Conservation (phyloP, 2,329 filamentous ascomycete species). For the Apiospora rasikravindrae region DNA sequence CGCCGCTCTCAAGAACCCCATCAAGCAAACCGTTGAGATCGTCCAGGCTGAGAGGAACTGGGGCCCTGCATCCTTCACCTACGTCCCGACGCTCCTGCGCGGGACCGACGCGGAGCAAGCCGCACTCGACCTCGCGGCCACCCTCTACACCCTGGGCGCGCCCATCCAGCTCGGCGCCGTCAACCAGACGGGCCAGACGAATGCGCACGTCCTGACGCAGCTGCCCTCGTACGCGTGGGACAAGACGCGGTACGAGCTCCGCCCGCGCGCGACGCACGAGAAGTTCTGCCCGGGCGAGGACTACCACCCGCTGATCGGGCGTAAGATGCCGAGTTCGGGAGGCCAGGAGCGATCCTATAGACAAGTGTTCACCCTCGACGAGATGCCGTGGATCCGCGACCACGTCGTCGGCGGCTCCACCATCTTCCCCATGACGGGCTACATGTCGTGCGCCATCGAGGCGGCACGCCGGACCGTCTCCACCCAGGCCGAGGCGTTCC, state of each 20-base stretch:
- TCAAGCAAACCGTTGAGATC: background rate
- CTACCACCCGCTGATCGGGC: background rate
- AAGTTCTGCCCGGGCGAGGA: slow-evolving; percentile 17
- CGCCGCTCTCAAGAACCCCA: background rate
- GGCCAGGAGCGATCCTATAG: slow-evolving; percentile 9
- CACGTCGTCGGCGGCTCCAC: slow-evolving; percentile 36
- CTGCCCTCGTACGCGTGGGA: background rate
- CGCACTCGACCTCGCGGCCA: slow-evolving; percentile 34
- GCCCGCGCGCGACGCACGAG: slow-evolving; percentile 1
- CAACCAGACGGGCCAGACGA: background rate
- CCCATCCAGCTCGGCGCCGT: slow-evolving; percentile 31
- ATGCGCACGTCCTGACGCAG: background rate
- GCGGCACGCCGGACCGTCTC: slow-evolving; percentile 20
- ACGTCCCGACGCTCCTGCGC: slow-evolving; percentile 25
- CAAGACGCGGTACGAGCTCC: background rate
- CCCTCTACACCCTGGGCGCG: slow-evolving; percentile 35
- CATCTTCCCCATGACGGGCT: slow-evolving; percentile 27
- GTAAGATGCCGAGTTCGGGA: background rate
- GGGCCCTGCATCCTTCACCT: slow-evolving; percentile 23
- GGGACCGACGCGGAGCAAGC: slow-evolving; percentile 19
- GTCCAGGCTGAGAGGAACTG: background rate
- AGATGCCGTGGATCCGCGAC: slow-evolving; percentile 22
- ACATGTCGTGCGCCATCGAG: slow-evolving; percentile 25
- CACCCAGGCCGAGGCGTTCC: slow-evolving; percentile 9
- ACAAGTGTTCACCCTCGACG: slow-evolving; percentile 5